phyloP scores from a whole-genome alignment of 768 basidiomycete genomes.

The Lentinula guzmanii region DNA sequence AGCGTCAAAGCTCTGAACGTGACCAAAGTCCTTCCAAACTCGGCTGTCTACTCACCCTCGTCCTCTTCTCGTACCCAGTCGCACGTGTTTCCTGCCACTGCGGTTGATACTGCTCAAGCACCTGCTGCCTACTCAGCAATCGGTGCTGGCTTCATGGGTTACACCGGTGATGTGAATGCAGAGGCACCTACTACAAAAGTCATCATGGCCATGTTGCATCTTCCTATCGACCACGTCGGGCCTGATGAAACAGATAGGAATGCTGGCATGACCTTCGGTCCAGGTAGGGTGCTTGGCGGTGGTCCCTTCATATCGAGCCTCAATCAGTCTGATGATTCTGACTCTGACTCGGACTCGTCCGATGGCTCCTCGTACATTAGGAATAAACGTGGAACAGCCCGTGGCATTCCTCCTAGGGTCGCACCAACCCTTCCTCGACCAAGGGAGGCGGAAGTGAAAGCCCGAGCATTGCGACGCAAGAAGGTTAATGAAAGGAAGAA shows the following conservation, averaged over 20 bases:
- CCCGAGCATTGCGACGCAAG: slow-evolving; percentile 10
- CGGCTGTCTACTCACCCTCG: slow-evolving; percentile 16
- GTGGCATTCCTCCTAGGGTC: neutral
- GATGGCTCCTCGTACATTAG: neutral
- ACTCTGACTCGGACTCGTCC: neutral
- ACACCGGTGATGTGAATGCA: slow-evolving; percentile 14
- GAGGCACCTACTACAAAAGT: slow-evolving; percentile 9
- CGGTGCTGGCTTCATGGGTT: slow-evolving; percentile 12
- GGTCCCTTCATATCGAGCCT: neutral
- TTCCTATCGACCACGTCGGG: slow-evolving; percentile 1
- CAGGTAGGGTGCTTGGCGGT: neutral
- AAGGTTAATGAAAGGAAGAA: slow-evolving; percentile 1
- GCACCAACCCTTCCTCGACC: neutral
- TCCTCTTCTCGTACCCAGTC: slow-evolving; percentile 13
- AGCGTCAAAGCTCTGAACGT: slow-evolving; percentile 20
- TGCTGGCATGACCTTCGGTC: neutral
- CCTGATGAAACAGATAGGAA: neutral
- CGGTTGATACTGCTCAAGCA: slow-evolving; percentile 11
- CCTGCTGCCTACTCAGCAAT: slow-evolving; percentile 11
- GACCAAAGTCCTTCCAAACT: slow-evolving; percentile 8
- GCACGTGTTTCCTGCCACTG: slow-evolving; percentile 12
- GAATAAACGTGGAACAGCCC: neutral
- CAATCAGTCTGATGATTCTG: neutral
- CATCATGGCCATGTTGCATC: slow-evolving; percentile 9
- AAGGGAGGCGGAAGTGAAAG: slow-evolving; percentile 6